These are phyloP conservation scores for Monilinia fructigena DNA, from an alignment of 2,329 filamentous ascomycete genomes.

Conservation along the genomic window DNA sequence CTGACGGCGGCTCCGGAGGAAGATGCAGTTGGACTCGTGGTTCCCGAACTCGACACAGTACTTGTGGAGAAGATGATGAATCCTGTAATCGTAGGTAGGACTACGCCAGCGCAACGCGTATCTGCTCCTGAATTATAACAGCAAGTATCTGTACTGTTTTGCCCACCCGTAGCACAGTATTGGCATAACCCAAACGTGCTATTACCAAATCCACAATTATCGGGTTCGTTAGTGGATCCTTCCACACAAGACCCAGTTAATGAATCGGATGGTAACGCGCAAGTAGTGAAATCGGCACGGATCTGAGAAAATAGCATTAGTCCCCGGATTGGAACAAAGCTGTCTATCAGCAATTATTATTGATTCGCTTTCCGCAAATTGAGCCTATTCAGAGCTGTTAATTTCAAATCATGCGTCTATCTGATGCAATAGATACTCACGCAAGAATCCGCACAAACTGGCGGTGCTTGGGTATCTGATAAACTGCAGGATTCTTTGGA, in stretches of 20 bases:
- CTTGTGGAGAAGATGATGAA: conserved; percentile 62
- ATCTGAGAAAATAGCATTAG: conserved; percentile 72
- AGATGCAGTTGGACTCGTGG: conserved; percentile 33
- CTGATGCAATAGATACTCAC: conserved; percentile 49
- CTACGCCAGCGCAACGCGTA: conserved; percentile 70
- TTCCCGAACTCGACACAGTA: conserved; percentile 49
- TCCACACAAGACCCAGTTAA: conserved; percentile 74
- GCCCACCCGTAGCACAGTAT: conserved; percentile 79
- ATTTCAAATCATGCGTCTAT: conserved; percentile 33
- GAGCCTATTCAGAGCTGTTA: conserved; percentile 53
- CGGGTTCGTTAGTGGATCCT: conserved; percentile 75
- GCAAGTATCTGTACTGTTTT: conserved; percentile 93
- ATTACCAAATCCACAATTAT: conserved; percentile 81
- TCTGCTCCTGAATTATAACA: conserved; percentile 81
- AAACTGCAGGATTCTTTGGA: conserved; percentile 71
- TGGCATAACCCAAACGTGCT: conserved; percentile 76
- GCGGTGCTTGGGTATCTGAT: conserved; percentile 61
- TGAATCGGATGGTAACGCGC: conserved; percentile 76
- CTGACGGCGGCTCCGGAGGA: conserved; percentile 19
- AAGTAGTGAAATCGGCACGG: conserved; percentile 88
- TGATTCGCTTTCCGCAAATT: conserved; percentile 86
- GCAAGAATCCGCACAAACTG: conserved; percentile 87
- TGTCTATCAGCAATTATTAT: conserved; percentile 71
- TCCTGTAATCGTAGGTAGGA: conserved; percentile 71
- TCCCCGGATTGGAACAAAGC: conserved; percentile 67